Conservation (phyloP, 2,329 filamentous ascomycete genomes). For the Sphaerulina vaccinii region DNA sequence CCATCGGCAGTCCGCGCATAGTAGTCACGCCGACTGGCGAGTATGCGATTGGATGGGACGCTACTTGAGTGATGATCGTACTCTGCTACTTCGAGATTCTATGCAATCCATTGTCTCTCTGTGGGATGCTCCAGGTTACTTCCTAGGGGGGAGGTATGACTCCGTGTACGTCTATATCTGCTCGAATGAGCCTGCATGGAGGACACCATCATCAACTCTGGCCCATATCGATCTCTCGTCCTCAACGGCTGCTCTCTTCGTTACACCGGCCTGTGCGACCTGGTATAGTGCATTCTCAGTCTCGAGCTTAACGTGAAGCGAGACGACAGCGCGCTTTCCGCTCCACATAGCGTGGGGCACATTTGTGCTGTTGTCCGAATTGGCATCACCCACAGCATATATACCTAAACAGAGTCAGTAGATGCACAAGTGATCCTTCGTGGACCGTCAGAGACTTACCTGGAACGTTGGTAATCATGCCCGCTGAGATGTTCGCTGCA, state of each 20-base stretch:
- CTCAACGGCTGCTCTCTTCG: slow-evolving; percentile 7
- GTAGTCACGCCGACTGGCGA: background rate
- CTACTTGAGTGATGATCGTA: background rate
- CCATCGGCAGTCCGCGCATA: background rate
- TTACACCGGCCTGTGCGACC: background rate
- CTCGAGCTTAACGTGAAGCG: slow-evolving; percentile 11
- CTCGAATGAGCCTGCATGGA: slow-evolving; percentile 13
- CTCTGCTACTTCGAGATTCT: too few relatives aligned
- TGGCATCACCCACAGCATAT: slow-evolving; percentile 10
- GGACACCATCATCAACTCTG: slow-evolving; percentile 8
- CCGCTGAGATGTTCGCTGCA: slow-evolving; percentile 1
- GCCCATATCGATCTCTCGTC: slow-evolving; percentile 10
- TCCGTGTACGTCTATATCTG: too few relatives aligned
- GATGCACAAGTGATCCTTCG: too few relatives aligned
- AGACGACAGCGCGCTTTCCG: slow-evolving; percentile 6
- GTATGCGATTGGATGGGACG: slow-evolving; percentile 1
- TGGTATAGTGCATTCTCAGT: slow-evolving; percentile 10
- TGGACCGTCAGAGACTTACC: too few relatives aligned
- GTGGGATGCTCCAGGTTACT: too few relatives aligned
- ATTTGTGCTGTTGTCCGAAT: slow-evolving; percentile 11
- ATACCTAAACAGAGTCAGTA: slow-evolving; percentile 9
- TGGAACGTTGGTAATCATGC: slow-evolving; percentile 16
- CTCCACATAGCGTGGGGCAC: slow-evolving; percentile 15
- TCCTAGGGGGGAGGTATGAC: too few relatives aligned
- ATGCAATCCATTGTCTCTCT: too few relatives aligned